Conservation (phyloP, 2,329 filamentous ascomycete species). For the Penicillium freii region DNA sequence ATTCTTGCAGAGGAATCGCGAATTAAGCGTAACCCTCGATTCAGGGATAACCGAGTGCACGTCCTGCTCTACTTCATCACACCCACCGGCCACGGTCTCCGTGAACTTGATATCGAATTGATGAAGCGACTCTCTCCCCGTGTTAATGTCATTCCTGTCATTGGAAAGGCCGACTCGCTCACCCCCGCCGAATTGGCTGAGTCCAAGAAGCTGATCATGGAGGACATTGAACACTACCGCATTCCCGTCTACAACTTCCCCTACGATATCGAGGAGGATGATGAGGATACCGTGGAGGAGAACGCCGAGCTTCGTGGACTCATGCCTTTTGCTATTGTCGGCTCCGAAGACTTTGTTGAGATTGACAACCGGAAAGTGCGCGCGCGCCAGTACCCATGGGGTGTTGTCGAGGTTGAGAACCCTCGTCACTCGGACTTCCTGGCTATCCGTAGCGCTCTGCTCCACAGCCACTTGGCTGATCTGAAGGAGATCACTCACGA, state of each 20-base stretch:
- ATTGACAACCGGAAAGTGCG: constrained; percentile 89
- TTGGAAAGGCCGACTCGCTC: constrained; percentile 96
- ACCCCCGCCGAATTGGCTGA: constrained; percentile 95
- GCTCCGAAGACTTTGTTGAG: constrained; percentile 92
- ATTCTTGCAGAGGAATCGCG: constrained; percentile 98
- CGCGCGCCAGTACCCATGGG: constrained; percentile 97
- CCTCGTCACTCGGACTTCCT: constrained; percentile 98
- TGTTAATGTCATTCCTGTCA: constrained; percentile 98
- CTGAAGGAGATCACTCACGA: constrained; percentile 99
- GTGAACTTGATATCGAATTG: constrained; percentile 97
- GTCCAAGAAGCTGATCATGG: constrained; percentile 99
- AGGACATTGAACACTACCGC: constrained; percentile 99
- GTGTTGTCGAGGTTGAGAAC: constrained; percentile 98
- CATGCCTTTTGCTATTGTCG: constrained; percentile 99
- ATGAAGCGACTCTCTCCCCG: constrained; percentile 99
- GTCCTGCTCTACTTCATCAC: constrained; percentile 99
- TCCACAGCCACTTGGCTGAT: constrained; percentile 97
- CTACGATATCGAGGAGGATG: constrained; percentile 98
- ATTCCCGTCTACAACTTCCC: constrained; percentile 99
- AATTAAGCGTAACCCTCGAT: constrained; percentile 99
- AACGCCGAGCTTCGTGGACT: constrained; percentile 95
- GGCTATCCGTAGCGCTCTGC: constrained; percentile 89
- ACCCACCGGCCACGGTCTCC: constrained; percentile 93
- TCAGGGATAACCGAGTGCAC: constrained; percentile 98
- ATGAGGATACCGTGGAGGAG: constrained; percentile 98